These are phyloP conservation scores for Penicillium capsulatum DNA, from an alignment of 2,329 filamentous ascomycete genomes.

Conservation along the genomic window DNA sequence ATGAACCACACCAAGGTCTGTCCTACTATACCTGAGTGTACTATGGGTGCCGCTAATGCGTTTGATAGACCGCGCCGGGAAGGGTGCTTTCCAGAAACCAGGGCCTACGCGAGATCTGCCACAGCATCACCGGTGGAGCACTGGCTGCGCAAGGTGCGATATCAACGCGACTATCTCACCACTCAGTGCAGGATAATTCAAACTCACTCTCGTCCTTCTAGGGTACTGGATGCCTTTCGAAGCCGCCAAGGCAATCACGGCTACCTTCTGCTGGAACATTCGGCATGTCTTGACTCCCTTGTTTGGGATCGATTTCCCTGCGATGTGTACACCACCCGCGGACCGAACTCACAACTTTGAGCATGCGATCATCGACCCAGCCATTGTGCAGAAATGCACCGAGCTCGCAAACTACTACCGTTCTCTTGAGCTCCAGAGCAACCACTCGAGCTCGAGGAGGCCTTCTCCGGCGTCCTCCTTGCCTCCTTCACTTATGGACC, in stretches of 20 bases:
- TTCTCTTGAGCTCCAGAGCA: constrained; percentile 25
- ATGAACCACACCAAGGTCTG: constrained; percentile 79
- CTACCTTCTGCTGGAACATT: constrained; percentile 84
- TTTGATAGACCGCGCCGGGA: constrained; percentile 71
- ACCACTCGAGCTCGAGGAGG: constrained; percentile 9
- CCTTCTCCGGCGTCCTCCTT: constrained; percentile 8
- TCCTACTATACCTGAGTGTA: constrained; percentile 1
- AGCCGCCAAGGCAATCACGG: constrained; percentile 79
- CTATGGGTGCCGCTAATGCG: background rate
- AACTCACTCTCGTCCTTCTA: constrained; percentile 33
- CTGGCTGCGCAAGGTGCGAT: constrained; percentile 77
- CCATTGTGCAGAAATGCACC: constrained; percentile 53
- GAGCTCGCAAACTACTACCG: constrained; percentile 32
- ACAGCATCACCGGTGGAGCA: constrained; percentile 91
- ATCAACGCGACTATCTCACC: background rate
- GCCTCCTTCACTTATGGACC: constrained; percentile 1
- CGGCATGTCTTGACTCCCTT: constrained; percentile 82
- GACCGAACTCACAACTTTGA: constrained; percentile 55
- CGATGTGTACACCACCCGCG: constrained; percentile 59
- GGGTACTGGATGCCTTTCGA: constrained; percentile 96
- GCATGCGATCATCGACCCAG: constrained; percentile 61
- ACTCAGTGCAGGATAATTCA: background rate
- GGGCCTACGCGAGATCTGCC: constrained; percentile 80
- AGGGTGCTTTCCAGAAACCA: constrained; percentile 76
- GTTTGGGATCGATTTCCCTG: constrained; percentile 78